Evolutionary conservation across 768 basidiomycete species (phyloP).

Genomic region (Podaxis mareebaensis): DNA sequence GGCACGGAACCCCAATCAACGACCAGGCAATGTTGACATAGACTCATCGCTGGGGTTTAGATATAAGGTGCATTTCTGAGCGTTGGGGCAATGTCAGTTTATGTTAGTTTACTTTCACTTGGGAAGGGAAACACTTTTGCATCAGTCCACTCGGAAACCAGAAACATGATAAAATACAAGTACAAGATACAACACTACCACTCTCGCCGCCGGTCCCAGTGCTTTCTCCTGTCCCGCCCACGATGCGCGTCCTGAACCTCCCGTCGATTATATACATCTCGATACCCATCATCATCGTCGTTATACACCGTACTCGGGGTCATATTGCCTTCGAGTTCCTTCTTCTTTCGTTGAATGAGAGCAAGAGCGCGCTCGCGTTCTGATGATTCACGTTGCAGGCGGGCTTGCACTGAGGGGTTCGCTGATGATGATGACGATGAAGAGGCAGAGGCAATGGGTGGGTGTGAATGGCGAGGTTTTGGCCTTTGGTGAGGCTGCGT

Average conservation of each 20-base stretch:
- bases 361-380: slow-evolving; percentile 77
- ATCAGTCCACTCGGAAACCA: neutral
- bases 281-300: slow-evolving; percentile 50
- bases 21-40: too few relatives aligned
- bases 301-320: slow-evolving; percentile 73
- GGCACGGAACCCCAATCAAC: too few relatives aligned
- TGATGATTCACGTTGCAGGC: slow-evolving; percentile 69
- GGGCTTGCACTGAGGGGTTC: slow-evolving; percentile 46
- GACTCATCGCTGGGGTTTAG: too few relatives aligned
- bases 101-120: too few relatives aligned
- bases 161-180: neutral
- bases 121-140: neutral
- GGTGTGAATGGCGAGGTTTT: slow-evolving; percentile 19
- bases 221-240: slow-evolving; percentile 29
- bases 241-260: slow-evolving; percentile 76
- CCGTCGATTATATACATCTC: slow-evolving; percentile 66
- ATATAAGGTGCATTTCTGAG: too few relatives aligned
- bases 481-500: slow-evolving; percentile 18
- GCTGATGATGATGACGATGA: slow-evolving; percentile 14
- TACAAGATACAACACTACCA: slow-evolving; percentile 4
- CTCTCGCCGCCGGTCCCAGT: slow-evolving; percentile 10
- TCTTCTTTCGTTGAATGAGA: slow-evolving; percentile 65
- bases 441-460: slow-evolving; percentile 21
- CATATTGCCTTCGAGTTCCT: slow-evolving; percentile 61
- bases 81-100: too few relatives aligned